phyloP scores from a whole-genome alignment of 2,329 filamentous ascomycete species.

The Aspergillus phoenicis region DNA sequence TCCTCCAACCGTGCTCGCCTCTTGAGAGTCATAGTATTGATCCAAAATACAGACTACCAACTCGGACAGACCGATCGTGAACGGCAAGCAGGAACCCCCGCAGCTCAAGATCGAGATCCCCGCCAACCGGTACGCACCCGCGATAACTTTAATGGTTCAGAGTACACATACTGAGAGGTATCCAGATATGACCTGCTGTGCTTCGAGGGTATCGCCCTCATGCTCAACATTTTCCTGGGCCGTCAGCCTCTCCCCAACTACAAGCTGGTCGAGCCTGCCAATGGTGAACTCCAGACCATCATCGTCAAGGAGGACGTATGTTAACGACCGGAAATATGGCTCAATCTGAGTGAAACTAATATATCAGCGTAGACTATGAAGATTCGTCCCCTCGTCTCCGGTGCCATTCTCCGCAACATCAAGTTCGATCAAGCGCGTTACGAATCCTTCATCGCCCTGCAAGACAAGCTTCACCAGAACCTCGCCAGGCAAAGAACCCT shows the following conservation, averaged over 20 bases:
- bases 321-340: slow-evolving; percentile 10
- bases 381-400: slow-evolving; percentile 85
- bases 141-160: not conserved
- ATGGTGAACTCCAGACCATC: slow-evolving; percentile 76
- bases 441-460: slow-evolving; percentile 94
- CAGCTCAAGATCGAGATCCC: slow-evolving; percentile 98
- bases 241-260: slow-evolving; percentile 77
- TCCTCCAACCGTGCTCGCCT: slow-evolving; percentile 9
- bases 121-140: slow-evolving; percentile 74
- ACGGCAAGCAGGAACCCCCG: slow-evolving; percentile 81
- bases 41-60: slow-evolving; percentile 62
- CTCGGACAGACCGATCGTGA: slow-evolving; percentile 69
- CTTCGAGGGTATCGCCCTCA: slow-evolving; percentile 93
- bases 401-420: slow-evolving; percentile 85
- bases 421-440: slow-evolving; percentile 90
- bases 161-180: slow-evolving; percentile 26
- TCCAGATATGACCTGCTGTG: slow-evolving; percentile 82
- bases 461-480: slow-evolving; percentile 98
- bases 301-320: slow-evolving; percentile 69
- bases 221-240: slow-evolving; percentile 91
- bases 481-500: slow-evolving; percentile 88
- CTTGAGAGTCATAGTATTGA: slow-evolving; percentile 30
- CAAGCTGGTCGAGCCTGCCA: slow-evolving; percentile 69
- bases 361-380: slow-evolving; percentile 60
- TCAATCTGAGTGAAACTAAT: slow-evolving; percentile 8